These are phyloP conservation scores for Paracorniculantispora psalliotae DNA, from an alignment of 2,329 filamentous ascomycete species.

Conservation along the genomic window DNA sequence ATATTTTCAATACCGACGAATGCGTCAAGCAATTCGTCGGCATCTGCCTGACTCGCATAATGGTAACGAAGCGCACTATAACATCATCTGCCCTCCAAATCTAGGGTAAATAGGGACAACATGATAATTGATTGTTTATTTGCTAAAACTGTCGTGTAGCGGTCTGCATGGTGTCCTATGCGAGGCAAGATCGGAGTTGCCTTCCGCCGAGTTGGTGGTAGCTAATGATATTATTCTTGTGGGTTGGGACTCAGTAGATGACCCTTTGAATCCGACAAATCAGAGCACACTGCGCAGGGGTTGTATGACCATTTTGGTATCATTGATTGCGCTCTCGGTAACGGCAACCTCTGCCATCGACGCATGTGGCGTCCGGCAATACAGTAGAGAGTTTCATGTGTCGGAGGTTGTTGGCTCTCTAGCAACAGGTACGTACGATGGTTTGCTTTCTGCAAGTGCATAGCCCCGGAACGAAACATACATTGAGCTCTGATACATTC, in stretches of 20 bases:
- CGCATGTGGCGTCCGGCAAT: constrained; percentile 41
- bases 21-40: neutral
- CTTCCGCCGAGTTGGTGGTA: neutral
- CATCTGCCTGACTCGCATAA: no score
- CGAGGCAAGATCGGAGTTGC: no score
- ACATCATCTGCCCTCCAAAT: no score
- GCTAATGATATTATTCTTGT: neutral
- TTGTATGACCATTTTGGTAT: constrained; percentile 21
- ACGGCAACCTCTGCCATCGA: constrained; percentile 49
- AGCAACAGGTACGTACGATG: constrained; percentile 39
- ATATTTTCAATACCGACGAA: neutral
- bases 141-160: no score
- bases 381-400: constrained; percentile 40
- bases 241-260: neutral
- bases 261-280: neutral
- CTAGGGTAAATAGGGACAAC: no score
- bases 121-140: no score
- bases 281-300: neutral
- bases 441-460: no score
- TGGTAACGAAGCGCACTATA: no score
- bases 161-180: no score
- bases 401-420: constrained; percentile 45
- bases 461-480: no score
- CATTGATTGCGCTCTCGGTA: constrained; percentile 45
- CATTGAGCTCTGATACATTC: no score